phyloP scores from a whole-genome alignment of 805 yeast species.

The Dipodascopsis uninucleata region DNA sequence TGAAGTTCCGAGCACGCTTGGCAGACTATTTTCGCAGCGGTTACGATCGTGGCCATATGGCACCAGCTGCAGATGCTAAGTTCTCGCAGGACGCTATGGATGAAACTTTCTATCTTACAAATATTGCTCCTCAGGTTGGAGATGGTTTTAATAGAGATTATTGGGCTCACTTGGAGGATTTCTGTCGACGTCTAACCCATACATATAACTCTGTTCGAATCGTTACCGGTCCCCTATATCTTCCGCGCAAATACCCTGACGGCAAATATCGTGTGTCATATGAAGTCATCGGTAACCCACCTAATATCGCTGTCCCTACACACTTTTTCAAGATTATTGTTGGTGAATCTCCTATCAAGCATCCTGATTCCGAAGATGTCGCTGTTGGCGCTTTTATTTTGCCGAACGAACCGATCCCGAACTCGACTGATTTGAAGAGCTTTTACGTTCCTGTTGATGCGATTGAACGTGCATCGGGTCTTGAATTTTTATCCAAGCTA shows the following conservation, averaged over 20 bases:
- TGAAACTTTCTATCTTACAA: conserved; percentile 84
- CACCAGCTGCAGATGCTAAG: conserved; percentile 97
- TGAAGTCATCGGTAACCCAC: conserved; percentile 95
- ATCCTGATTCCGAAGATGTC: conserved; percentile 38
- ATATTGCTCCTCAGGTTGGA: conserved; percentile 96
- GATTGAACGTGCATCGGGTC: conserved; percentile 77
- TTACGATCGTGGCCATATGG: conserved; percentile 83
- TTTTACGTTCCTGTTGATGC: conserved; percentile 91
- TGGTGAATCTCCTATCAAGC: conserved; percentile 59
- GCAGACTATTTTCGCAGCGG: conserved; percentile 92
- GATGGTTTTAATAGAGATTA: conserved; percentile 93
- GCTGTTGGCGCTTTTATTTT: conserved; percentile 90
- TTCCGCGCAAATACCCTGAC: conserved; percentile 75
- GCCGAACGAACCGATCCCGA: conserved; percentile 80
- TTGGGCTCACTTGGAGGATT: conserved; percentile 96
- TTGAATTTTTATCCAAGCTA: conserved; percentile 69
- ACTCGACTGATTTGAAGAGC: conserved; percentile 61
- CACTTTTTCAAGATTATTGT: conserved; percentile 90
- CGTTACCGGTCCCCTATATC: conserved; percentile 88
- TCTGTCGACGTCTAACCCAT: conserved; percentile 71
- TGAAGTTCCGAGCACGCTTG: conserved; percentile 66
- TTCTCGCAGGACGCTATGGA: conserved; percentile 89
- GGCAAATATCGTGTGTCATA: conserved; percentile 82
- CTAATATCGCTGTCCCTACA: conserved; percentile 94
- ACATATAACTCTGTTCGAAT: conserved; percentile 72